Conservation (phyloP, 2,329 filamentous ascomycete species). For the Aciculosporium take region DNA sequence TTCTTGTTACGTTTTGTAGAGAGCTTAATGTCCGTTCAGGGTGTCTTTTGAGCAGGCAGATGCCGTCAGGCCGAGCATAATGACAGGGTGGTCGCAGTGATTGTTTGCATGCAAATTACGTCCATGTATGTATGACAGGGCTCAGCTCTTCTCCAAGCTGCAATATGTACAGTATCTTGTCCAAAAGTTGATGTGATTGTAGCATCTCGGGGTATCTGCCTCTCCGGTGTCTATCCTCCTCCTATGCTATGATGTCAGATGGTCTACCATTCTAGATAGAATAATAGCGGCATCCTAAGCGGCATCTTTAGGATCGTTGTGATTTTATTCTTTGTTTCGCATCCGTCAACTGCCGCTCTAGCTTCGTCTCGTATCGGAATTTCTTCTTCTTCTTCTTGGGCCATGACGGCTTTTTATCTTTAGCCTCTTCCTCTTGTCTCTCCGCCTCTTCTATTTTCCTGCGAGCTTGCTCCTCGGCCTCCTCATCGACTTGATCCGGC, state of each 20-base stretch:
- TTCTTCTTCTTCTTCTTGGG: constrained; percentile 74
- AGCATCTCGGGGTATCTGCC: constrained; percentile 18
- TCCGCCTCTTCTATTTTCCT: constrained; percentile 14
- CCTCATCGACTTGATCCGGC: constrained; percentile 24
- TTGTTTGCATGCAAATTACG: constrained; percentile 11
- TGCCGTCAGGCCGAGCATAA: background rate
- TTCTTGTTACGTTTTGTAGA: constrained; percentile 5
- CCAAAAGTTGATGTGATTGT: constrained; percentile 16
- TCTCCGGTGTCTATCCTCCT: background rate
- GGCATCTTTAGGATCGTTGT: constrained; percentile 10
- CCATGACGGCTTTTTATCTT: constrained; percentile 17
- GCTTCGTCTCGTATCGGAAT: constrained; percentile 84
- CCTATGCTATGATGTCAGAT: background rate
- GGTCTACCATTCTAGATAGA: background rate
- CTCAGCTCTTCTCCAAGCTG: constrained; percentile 16
- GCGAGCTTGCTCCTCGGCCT: constrained; percentile 18
- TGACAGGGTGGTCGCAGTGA: constrained; percentile 1
- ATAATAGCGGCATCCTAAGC: background rate
- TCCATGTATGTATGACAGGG: constrained; percentile 15
- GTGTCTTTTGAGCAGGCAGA: background rate
- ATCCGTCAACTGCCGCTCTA: constrained; percentile 61
- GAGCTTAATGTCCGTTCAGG: constrained; percentile 9
- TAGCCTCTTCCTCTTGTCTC: constrained; percentile 14
- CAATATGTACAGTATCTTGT: constrained; percentile 17
- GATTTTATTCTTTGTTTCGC: constrained; percentile 56